A percentile compares a stretch with the other conserved stretches of the same genome.
Conservation (phyloP, 805 yeast genomes). For the Pachysolen tannophilus region DNA sequence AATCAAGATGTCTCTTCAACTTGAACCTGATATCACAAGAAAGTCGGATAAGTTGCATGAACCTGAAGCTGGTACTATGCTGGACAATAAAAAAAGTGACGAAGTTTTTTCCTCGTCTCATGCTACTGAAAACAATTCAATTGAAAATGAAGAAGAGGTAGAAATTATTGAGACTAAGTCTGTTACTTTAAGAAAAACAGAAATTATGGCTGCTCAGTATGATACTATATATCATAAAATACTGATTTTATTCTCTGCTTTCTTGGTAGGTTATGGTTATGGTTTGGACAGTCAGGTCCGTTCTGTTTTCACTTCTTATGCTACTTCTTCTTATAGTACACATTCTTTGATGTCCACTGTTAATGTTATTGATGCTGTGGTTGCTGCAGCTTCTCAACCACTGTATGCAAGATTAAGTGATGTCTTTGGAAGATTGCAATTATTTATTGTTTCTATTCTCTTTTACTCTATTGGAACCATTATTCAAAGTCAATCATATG, state of each 20-base stretch:
- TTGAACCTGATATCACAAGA: too few relatives aligned
- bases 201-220: constrained; percentile 45
- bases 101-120: too few relatives aligned
- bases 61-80: too few relatives aligned
- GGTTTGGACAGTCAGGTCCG: constrained; percentile 49
- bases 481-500: constrained; percentile 51
- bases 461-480: constrained; percentile 59
- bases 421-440: constrained; percentile 55
- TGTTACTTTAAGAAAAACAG: constrained; percentile 49
- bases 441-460: constrained; percentile 38
- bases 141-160: too few relatives aligned
- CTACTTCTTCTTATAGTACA: constrained; percentile 42
- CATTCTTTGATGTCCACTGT: constrained; percentile 56
- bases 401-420: constrained; percentile 58
- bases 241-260: constrained; percentile 38
- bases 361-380: constrained; percentile 47
- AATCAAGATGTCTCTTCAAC: too few relatives aligned
- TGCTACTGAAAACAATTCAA: too few relatives aligned
- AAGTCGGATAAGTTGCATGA: too few relatives aligned
- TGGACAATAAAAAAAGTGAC: too few relatives aligned
- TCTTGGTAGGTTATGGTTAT: constrained; percentile 49
- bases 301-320: constrained; percentile 41
- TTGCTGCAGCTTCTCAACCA: constrained; percentile 62
- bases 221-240: constrained; percentile 25
- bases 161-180: too few relatives aligned